Evolutionary conservation across 352 stramenopile genomes (phyloP).

Genomic region (Phytophthora crassamura): DNA sequence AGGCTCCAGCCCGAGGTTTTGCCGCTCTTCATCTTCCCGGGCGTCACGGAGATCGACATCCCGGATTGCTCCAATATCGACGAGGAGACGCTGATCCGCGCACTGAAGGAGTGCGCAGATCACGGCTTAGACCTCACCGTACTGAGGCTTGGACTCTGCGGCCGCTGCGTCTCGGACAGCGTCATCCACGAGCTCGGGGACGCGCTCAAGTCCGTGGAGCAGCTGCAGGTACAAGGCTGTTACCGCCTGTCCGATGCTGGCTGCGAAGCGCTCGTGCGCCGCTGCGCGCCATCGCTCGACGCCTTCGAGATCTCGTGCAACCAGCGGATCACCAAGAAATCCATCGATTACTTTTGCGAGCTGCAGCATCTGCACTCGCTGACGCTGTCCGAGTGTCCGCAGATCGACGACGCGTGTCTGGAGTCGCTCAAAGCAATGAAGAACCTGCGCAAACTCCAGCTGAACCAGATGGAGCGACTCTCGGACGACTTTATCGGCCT

Average conservation of each 20-base stretch:
- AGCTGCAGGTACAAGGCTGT: conserved; percentile 73
- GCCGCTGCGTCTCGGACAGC: conserved; percentile 76
- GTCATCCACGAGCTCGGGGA: conserved; percentile 79
- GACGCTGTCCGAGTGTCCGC: conserved; percentile 78
- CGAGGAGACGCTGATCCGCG: conserved; percentile 60
- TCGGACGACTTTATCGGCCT: conserved; percentile 64
- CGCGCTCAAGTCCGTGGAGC: conserved; percentile 66
- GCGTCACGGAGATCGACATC: conserved; percentile 83
- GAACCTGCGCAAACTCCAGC: conserved; percentile 62
- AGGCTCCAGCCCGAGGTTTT: conserved; percentile 73
- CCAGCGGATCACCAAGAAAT: conserved; percentile 78
- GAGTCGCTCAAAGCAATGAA: conserved; percentile 70
- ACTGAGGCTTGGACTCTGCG: conserved; percentile 73
- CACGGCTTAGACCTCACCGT: conserved; percentile 57
- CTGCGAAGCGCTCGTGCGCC: conserved; percentile 68
- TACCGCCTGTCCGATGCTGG: conserved; percentile 79
- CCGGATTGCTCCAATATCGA: conserved; percentile 86
- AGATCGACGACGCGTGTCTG: conserved; percentile 69
- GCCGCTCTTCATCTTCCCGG: conserved; percentile 82
- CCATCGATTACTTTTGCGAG: conserved; percentile 79
- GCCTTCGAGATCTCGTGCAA: conserved; percentile 85
- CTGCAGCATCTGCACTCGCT: conserved; percentile 70
- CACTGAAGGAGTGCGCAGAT: conserved; percentile 58
- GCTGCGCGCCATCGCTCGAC: conserved; percentile 73
- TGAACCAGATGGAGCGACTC: conserved; percentile 84